These are phyloP conservation scores for Hanseniaspora singularis DNA, from an alignment of 805 yeast species.

Conservation along the genomic window DNA sequence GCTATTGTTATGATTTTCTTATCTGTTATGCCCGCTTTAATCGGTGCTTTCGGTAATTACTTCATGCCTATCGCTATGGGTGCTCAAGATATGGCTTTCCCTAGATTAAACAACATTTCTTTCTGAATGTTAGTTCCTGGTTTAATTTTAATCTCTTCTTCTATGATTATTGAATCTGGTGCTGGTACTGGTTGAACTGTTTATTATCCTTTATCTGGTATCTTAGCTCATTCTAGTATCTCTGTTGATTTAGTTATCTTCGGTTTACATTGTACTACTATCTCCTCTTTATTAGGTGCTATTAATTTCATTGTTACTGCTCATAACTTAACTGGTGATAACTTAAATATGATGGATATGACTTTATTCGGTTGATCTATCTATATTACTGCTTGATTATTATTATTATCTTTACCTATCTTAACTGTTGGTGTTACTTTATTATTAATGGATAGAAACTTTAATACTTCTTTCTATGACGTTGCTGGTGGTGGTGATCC, in stretches of 20 bases:
- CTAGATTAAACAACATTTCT: constrained; percentile 19
- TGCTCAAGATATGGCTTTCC: constrained; percentile 21
- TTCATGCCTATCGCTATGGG: constrained; percentile 22
- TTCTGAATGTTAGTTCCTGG: constrained; percentile 22
- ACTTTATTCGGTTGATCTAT: constrained; percentile 17
- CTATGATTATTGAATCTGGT: constrained; percentile 19
- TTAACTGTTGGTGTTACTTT: constrained; percentile 17
- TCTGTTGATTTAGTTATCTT: constrained; percentile 15
- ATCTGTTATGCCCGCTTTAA: constrained; percentile 23
- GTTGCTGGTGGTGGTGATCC: constrained; percentile 18
- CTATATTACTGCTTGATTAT: constrained; percentile 15
- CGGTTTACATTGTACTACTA: constrained; percentile 14
- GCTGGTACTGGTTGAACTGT: constrained; percentile 18
- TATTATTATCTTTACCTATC: constrained; percentile 17
- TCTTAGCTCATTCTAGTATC: constrained; percentile 16
- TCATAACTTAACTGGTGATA: constrained; percentile 16
- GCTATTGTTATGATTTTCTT: constrained; percentile 24
- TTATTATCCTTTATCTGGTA: constrained; percentile 17
- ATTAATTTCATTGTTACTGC: constrained; percentile 18
- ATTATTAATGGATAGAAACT: constrained; percentile 17
- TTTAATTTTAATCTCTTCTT: constrained; percentile 18
- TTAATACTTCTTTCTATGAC: constrained; percentile 17
- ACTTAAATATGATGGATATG: constrained; percentile 12
- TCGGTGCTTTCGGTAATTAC: constrained; percentile 18
- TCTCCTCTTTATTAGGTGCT: constrained; percentile 15